Conservation (phyloP, 441 rosid genomes). For the Francoa sonchifolia region DNA sequence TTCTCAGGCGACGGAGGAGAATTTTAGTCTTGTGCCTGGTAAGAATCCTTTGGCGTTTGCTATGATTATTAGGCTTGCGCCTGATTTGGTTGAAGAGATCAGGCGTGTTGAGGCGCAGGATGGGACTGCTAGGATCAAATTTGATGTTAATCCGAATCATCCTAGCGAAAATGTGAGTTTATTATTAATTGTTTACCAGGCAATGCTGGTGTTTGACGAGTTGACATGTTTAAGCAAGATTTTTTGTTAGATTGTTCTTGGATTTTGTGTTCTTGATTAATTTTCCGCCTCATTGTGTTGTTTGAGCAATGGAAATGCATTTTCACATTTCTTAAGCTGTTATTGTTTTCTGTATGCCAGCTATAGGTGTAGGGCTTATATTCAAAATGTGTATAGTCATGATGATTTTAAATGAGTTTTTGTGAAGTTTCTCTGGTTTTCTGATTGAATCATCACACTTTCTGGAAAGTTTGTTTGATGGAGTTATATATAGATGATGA, state of each 20-base stretch:
- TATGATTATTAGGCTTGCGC: constrained; percentile 69
- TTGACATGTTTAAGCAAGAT: background rate
- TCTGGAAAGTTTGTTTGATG: too few relatives aligned
- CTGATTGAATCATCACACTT: too few relatives aligned
- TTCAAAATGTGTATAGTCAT: too few relatives aligned
- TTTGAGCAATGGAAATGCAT: background rate
- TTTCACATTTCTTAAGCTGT: background rate
- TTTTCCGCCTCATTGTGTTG: background rate
- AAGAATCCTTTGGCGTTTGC: constrained; percentile 54
- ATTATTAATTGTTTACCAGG: background rate
- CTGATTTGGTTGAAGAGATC: constrained; percentile 91
- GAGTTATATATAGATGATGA: too few relatives aligned
- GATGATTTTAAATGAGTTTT: too few relatives aligned
- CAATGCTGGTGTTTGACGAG: background rate
- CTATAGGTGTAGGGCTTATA: background rate
- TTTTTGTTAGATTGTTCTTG: too few relatives aligned
- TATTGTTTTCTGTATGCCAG: background rate
- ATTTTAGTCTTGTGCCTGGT: constrained; percentile 56
- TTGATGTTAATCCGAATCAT: constrained; percentile 54
- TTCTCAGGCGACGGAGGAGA: constrained; percentile 43
- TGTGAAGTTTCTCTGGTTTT: too few relatives aligned
- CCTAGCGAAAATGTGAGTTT: constrained; percentile 67
- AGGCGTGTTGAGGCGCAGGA: constrained; percentile 67
- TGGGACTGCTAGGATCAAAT: constrained; percentile 67
- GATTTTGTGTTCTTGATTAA: too few relatives aligned